Conservation (phyloP, 768 basidiomycete genomes). For the Trametes meyenii region DNA sequence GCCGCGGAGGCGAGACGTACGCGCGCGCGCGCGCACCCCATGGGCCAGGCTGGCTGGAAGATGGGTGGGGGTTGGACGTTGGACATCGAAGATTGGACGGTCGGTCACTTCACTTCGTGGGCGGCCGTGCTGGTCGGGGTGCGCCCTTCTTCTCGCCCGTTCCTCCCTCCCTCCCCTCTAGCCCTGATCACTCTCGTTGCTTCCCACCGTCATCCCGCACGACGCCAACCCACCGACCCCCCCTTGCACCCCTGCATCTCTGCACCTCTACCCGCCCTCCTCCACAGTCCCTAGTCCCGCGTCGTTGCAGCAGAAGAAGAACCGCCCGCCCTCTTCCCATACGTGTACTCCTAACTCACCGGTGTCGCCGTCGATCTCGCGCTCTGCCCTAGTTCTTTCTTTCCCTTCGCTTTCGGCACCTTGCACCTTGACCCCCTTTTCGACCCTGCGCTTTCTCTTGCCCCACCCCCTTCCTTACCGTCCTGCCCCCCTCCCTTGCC, state of each 20-base stretch:
- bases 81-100: background rate
- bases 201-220: no score
- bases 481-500: background rate
- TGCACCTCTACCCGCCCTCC: background rate
- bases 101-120: background rate
- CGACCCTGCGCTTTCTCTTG: background rate
- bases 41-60: background rate
- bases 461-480: background rate
- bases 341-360: constrained; percentile 7
- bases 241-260: background rate
- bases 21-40: no score
- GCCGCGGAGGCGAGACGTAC: background rate
- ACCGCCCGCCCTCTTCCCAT: background rate
- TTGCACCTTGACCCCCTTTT: no score
- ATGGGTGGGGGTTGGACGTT: background rate
- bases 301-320: constrained; percentile 4
- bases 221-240: background rate
- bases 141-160: background rate
- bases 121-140: background rate
- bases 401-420: constrained; percentile 7
- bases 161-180: no score
- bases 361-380: constrained; percentile 1
- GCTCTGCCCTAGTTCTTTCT: constrained; percentile 1
- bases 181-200: no score
- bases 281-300: background rate